Evolutionary conservation across 2,329 filamentous ascomycete species (phyloP).

Genomic region (Xylaria sp.): DNA sequence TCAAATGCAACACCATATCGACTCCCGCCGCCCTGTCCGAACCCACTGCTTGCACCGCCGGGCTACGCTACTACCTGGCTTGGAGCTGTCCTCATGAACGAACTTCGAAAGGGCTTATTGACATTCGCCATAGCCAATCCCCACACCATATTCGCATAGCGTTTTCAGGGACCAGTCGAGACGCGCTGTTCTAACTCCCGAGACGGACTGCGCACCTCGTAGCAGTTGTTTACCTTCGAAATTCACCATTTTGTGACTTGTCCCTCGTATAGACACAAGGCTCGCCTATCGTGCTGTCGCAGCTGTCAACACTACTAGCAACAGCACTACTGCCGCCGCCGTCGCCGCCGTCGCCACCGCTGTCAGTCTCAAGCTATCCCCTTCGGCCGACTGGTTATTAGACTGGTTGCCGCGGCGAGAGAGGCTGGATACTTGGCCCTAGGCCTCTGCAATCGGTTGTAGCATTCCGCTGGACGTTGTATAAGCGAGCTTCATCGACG

Average conservation of each 20-base stretch:
- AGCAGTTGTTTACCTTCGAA: background rate
- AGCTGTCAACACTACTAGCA: background rate
- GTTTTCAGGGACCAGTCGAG: conserved; percentile 1
- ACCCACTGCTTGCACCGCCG: conserved; percentile 6
- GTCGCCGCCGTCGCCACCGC: background rate
- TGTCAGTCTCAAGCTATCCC: conserved; percentile 13
- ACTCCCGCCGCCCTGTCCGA: conserved; percentile 1
- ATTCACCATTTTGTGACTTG: background rate
- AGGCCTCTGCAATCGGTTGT: background rate
- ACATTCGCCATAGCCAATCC: conserved; percentile 20
- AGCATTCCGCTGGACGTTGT: background rate
- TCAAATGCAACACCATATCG: conserved; percentile 35
- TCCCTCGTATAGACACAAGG: conserved; percentile 7
- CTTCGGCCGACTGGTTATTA: conserved; percentile 40
- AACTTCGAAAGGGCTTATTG: background rate
- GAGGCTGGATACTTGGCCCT: background rate
- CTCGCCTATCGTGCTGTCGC: conserved; percentile 4
- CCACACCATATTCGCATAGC: conserved; percentile 14
- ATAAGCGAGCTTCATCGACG: background rate
- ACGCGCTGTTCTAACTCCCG: conserved; percentile 18
- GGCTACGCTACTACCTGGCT: background rate
- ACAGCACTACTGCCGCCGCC: conserved; percentile 5
- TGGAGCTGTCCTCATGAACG: conserved; percentile 13
- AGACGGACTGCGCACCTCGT: conserved; percentile 16
- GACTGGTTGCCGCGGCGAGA: conserved; percentile 35